Percentiles rank a stretch among this genome's conserved stretches.
Conservation (phyloP, 2,329 filamentous ascomycete genomes). For the Aureobasidium sp. region DNA sequence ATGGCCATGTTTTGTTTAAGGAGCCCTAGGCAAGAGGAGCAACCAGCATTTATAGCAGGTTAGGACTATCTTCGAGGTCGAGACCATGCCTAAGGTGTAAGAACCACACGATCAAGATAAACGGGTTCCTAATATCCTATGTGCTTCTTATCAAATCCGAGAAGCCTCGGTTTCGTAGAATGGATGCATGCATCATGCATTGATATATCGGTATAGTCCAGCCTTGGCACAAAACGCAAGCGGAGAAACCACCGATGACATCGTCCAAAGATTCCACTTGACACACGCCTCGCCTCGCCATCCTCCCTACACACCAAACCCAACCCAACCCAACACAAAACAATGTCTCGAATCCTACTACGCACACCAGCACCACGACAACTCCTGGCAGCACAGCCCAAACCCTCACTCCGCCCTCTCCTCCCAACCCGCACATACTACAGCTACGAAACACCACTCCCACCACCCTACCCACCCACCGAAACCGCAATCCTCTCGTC, state of each 20-base stretch:
- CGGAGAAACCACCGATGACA: constrained; percentile 6
- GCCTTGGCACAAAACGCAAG: constrained; percentile 1
- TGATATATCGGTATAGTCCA: not conserved
- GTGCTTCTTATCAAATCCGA: not conserved
- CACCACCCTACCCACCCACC: constrained; percentile 55
- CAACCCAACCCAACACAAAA: not conserved
- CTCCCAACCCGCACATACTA: constrained; percentile 47
- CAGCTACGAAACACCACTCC: constrained; percentile 59
- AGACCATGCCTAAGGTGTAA: too few species aligned
- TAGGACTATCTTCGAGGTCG: not conserved
- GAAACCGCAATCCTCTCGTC: constrained; percentile 72
- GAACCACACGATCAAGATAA: too few species aligned
- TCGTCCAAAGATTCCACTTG: not conserved
- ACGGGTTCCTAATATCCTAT: too few species aligned
- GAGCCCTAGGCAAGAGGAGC: not conserved
- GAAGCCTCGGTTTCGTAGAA: too few species aligned
- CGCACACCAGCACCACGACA: not conserved
- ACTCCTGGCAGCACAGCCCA: too few species aligned
- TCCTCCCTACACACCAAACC: not conserved
- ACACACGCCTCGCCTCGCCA: not conserved
- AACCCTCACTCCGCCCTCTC: constrained; percentile 19
- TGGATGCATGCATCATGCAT: not conserved
- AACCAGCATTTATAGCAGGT: too few species aligned
- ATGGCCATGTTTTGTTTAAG: not conserved
- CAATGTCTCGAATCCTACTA: not conserved